Base-by-base conservation (phyloP, 1,284 basidiomycete species). In the Melampsora americana region DNA sequence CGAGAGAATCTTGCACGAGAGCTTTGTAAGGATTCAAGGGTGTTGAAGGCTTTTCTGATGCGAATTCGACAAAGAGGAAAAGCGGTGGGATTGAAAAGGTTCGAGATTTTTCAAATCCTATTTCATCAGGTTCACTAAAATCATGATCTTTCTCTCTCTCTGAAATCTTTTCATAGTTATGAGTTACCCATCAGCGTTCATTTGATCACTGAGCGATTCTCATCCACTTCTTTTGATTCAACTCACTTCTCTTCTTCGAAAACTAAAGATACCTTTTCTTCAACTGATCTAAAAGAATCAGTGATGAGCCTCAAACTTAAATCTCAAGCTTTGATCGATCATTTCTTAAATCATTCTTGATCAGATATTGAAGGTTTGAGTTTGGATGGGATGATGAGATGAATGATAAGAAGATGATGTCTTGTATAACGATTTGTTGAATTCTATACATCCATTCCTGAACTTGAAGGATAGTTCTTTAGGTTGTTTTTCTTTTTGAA, bases 21-120 rank as follows among this genome's bases (percentile, higher is more conserved):
- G 26, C 60, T 72, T 32, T 65, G 70, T 35, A 65, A 35, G 30
- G 61, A 72, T 50, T 61, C 62, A 12, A 35, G 50, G 23, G 50
- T 72, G 18, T 39, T 50, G 26, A 72, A 72, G 50, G 44, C 23
- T 20, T 72, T 72, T 65, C 39, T 72, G n/a, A 32, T 46, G 2
- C 42, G 61, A 14, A 35, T 72, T 30, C 46, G 39, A 18, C 23
- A 32, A 14, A 65, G n/a, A 32, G 70, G 61, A 4, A 65, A 72
- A 56, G 28, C 42, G 0, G 26, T 14, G 4, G 70, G 70, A 30
- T 66, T 72, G 23, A 72, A 66, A 65, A 28, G 32, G 70, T 72
- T 14, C 5, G 70, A 39, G 39, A 14, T 59, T 35, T 30, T 32
- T 53, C 23, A 48, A 26, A 28, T 9, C 7, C 11, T 5, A 23